Evolutionary conservation across 2,329 filamentous ascomycete genomes (phyloP).

Genomic region (Cercospora beticola): DNA sequence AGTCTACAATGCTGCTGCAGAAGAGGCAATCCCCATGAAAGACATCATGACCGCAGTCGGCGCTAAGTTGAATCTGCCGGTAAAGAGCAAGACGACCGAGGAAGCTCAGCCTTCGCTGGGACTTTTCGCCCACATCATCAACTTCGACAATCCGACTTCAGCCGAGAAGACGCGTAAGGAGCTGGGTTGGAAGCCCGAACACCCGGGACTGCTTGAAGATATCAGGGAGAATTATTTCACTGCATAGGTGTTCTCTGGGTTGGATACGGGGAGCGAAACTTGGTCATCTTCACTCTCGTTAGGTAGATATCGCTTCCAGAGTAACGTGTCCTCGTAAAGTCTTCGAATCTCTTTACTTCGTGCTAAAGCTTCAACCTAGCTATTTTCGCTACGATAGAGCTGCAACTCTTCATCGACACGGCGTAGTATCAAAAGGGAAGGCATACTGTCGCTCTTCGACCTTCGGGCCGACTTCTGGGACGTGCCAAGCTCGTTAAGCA

Average conservation of each 20-base stretch:
- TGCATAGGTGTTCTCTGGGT: not conserved
- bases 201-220: conserved; percentile 41
- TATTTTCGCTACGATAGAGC: too few species aligned
- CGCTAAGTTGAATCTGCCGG: conserved; percentile 11
- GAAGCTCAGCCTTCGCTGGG: conserved; percentile 35
- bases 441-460: not conserved
- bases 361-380: too few species aligned
- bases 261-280: too few species aligned
- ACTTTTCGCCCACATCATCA: conserved; percentile 41
- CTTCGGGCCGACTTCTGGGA: not conserved
- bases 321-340: too few species aligned
- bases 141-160: conserved; percentile 38
- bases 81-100: conserved; percentile 27
- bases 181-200: conserved; percentile 43
- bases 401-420: not conserved
- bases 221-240: conserved; percentile 21
- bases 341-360: too few species aligned
- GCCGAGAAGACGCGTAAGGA: conserved; percentile 41
- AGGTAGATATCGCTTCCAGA: too few species aligned
- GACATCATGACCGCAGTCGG: conserved; percentile 16
- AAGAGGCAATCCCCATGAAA: conserved; percentile 25
- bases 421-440: not conserved
- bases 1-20: conserved; percentile 41
- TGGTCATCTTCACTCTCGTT: too few species aligned
- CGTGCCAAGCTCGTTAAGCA: not conserved